These are phyloP conservation scores for Cutaneotrichosporon cutaneum DNA, from an alignment of 1,284 basidiomycete genomes.

Conservation along the genomic window DNA sequence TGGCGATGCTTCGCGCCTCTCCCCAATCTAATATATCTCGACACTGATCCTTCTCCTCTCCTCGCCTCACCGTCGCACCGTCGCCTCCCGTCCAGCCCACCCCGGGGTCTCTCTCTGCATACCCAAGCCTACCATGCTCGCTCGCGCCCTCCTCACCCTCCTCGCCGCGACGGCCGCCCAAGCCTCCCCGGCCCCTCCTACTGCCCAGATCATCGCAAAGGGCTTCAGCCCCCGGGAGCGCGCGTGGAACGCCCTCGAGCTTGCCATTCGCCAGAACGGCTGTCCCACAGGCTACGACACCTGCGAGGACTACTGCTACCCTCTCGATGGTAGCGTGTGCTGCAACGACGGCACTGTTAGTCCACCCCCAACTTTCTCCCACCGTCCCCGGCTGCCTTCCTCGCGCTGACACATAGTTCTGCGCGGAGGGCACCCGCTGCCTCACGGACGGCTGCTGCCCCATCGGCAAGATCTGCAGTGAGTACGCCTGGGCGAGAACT, in stretches of 20 bases:
- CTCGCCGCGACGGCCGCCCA: neutral
- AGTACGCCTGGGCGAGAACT: too few relatives aligned
- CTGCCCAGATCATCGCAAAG: neutral
- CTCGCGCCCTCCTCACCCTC: too few relatives aligned
- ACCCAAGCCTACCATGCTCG: too few relatives aligned
- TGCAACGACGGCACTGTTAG: neutral
- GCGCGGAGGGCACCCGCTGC: neutral
- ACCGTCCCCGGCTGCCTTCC: neutral
- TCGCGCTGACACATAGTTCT: neutral
- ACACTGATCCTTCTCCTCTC: too few relatives aligned
- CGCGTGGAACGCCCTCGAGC: too few relatives aligned
- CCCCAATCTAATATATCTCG: too few relatives aligned
- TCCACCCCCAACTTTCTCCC: too few relatives aligned
- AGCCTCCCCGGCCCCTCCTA: neutral
- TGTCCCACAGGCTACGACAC: slow-evolving; percentile 1
- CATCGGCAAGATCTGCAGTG: neutral
- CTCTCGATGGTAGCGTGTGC: neutral
- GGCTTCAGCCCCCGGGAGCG: neutral
- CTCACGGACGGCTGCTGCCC: neutral
- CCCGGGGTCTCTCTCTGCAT: too few relatives aligned
- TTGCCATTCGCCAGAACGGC: neutral
- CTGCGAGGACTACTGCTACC: neutral
- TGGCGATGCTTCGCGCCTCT: too few relatives aligned
- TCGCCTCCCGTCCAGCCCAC: too few relatives aligned
- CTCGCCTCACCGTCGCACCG: too few relatives aligned